Percentiles rank a stretch among this genome's conserved stretches.
Conservation (phyloP, 805 yeast species). For the Metschnikowia baotianmanensis region DNA sequence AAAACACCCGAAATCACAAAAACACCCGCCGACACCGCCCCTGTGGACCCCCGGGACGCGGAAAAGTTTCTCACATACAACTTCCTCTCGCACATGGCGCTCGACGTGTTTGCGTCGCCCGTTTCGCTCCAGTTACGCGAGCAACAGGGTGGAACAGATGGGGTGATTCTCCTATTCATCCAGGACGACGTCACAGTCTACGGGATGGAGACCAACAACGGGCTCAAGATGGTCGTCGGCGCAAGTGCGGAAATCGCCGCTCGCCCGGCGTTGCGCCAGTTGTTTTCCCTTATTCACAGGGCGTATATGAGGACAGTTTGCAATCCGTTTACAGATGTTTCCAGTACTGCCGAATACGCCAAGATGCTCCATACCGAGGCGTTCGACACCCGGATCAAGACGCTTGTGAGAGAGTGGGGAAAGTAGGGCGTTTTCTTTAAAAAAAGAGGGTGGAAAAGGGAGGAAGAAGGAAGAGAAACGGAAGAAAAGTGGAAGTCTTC, state of each 20-base stretch:
- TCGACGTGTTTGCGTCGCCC: constrained; percentile 64
- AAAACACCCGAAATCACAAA: not conserved
- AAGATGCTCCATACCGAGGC: constrained; percentile 26
- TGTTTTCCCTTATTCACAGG: constrained; percentile 44
- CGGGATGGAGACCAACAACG: constrained; percentile 68
- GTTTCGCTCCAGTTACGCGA: constrained; percentile 40
- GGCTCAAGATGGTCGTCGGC: constrained; percentile 64
- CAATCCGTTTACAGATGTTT: constrained; percentile 54
- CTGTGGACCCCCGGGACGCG: no score
- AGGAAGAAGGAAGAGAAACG: not conserved
- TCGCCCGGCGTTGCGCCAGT: constrained; percentile 17
- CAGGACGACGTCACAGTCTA: constrained; percentile 67
- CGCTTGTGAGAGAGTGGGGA: constrained; percentile 28
- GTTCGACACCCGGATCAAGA: constrained; percentile 30
- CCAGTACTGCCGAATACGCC: constrained; percentile 21
- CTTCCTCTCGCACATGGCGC: constrained; percentile 72
- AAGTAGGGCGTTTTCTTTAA: no score
- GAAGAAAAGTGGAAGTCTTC: no score
- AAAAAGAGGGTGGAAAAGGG: not conserved
- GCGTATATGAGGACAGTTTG: constrained; percentile 55
- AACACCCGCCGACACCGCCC: not conserved
- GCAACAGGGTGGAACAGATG: constrained; percentile 28
- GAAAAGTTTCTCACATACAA: constrained; percentile 58
- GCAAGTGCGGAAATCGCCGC: constrained; percentile 18
- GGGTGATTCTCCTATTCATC: constrained; percentile 52